Percentiles rank a stretch among this genome's conserved stretches.
phyloP scores from a whole-genome alignment of 495 filamentous ascomycete species.

The Xylaria flabelliformis region DNA sequence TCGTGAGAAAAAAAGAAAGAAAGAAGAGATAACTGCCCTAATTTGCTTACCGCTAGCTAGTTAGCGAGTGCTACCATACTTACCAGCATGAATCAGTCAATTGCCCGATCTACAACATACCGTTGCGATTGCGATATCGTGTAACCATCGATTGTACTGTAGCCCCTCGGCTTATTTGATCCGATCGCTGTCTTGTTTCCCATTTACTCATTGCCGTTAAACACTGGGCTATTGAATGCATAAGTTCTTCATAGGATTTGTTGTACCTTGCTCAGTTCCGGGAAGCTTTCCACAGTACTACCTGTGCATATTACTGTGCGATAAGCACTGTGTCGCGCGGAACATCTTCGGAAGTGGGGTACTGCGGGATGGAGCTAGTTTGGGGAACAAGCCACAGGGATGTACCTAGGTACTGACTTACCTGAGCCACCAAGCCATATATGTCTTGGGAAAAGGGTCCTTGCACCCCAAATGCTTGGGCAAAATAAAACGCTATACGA shows the following conservation, averaged over 20 bases:
- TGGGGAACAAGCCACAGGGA: not conserved
- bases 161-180: not conserved
- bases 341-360: not conserved
- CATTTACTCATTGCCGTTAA: not conserved
- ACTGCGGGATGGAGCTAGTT: not conserved
- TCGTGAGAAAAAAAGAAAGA: not conserved
- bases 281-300: not conserved
- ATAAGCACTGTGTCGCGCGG: not conserved
- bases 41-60: not conserved
- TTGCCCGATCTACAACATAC: not conserved
- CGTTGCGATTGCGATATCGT: not conserved
- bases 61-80: not conserved
- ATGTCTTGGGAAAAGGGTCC: not conserved
- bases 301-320: not conserved
- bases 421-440: not conserved
- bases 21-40: not conserved
- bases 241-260: not conserved
- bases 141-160: not conserved
- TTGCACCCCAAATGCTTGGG: not conserved
- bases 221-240: not conserved
- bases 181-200: not conserved
- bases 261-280: not conserved
- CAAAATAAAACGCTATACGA: not conserved
- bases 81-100: conserved; percentile 4
- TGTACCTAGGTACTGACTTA: not conserved